Evolutionary conservation across 1,139 yeast species (phyloP).

Genomic region (Yamadazyma trypodendri): DNA sequence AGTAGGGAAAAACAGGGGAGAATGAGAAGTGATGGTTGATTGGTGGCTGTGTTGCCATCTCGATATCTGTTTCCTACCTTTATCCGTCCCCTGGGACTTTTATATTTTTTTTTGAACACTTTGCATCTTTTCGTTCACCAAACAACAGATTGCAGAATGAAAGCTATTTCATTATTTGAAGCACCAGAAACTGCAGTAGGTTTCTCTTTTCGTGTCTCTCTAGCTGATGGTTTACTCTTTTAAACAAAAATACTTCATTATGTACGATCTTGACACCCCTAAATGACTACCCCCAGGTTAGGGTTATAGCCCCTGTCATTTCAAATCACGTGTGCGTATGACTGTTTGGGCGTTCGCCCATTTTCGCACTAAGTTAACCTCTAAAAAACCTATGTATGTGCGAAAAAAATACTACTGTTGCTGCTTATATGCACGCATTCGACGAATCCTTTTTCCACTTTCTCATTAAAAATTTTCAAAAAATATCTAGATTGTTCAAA

Average conservation of each 20-base stretch:
- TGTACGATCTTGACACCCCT: background rate
- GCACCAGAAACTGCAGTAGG: no score
- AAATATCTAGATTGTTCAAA: constrained; percentile 8
- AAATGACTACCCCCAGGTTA: background rate
- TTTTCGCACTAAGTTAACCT: background rate
- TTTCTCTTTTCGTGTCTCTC: no score
- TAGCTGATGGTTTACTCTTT: no score
- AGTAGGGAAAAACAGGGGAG: background rate
- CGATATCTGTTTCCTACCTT: no score
- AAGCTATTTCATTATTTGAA: no score
- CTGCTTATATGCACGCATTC: constrained; percentile 1
- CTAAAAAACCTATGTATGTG: background rate
- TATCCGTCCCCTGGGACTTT: no score
- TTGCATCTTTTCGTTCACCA: no score
- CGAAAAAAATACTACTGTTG: background rate
- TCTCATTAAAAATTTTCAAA: constrained; percentile 16
- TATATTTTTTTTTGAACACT: no score
- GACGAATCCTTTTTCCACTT: constrained; percentile 4
- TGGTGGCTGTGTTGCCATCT: no score
- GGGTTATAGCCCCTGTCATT: constrained; percentile 1
- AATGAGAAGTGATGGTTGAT: no score
- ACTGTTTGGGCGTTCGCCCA: background rate
- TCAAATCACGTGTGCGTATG: constrained; percentile 3
- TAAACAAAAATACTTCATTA: no score
- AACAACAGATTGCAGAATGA: no score